A percentile compares a stretch with the other conserved stretches of the same genome.
Conservation (phyloP, 192 early-diverging fungal genomes). For the Coemansia sp. region DNA sequence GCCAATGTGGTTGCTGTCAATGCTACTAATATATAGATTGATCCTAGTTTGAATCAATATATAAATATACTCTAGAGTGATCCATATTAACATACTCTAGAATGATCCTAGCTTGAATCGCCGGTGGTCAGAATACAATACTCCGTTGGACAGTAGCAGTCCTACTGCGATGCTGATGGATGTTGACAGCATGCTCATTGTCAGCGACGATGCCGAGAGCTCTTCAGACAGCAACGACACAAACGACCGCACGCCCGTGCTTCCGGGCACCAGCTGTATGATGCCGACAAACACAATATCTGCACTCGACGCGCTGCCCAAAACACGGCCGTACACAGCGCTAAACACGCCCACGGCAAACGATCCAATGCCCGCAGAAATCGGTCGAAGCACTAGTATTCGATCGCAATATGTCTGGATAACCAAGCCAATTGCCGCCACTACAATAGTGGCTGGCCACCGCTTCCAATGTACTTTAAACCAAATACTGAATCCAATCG, state of each 20-base stretch:
- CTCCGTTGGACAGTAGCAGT: slow-evolving; percentile 29
- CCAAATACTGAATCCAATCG: slow-evolving; percentile 55
- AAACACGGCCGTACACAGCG: slow-evolving; percentile 70
- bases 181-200: slow-evolving; percentile 33
- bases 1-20: neutral
- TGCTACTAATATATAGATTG: slow-evolving; percentile 14
- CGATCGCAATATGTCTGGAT: slow-evolving; percentile 58
- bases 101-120: slow-evolving; percentile 30
- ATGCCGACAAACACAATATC: slow-evolving; percentile 73
- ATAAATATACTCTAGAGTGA: too few relatives aligned
- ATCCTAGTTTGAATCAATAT: slow-evolving; percentile 16
- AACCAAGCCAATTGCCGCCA: slow-evolving; percentile 64
- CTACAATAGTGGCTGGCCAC: slow-evolving; percentile 65
- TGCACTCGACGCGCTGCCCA: slow-evolving; percentile 59
- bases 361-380: slow-evolving; percentile 61
- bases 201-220: slow-evolving; percentile 36
- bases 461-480: slow-evolving; percentile 58
- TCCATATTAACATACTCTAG: neutral
- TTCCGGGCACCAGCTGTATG: slow-evolving; percentile 76
- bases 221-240: slow-evolving; percentile 59
- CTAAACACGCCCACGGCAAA: slow-evolving; percentile 73
- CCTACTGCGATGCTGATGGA: slow-evolving; percentile 37
- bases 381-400: slow-evolving; percentile 52
- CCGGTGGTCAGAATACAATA: slow-evolving; percentile 29
- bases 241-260: slow-evolving; percentile 61